Evolutionary conservation across 306 rosid species (phyloP).

Genomic region (Citrullus amarus): DNA sequence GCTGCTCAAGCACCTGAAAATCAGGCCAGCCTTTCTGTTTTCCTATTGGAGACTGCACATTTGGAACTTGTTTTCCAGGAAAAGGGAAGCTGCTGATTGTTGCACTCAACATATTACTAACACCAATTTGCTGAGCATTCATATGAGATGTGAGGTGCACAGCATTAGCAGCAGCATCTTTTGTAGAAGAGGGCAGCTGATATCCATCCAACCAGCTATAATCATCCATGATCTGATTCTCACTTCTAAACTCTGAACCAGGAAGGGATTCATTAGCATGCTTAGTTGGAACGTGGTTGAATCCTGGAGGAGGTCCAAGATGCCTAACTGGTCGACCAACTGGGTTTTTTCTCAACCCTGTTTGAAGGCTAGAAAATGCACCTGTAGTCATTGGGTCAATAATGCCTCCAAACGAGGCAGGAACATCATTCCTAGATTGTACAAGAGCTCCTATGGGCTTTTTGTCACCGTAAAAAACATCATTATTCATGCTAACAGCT

Average conservation of each 20-base stretch:
- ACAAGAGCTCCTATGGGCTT: slow-evolving; percentile 32
- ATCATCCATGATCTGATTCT: slow-evolving; percentile 63
- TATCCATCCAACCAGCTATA: slow-evolving; percentile 99
- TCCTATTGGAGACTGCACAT: slow-evolving; percentile 36
- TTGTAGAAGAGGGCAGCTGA: slow-evolving; percentile 55
- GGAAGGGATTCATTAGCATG: slow-evolving; percentile 32
- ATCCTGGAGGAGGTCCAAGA: slow-evolving; percentile 96
- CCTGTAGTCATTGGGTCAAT: slow-evolving; percentile 22
- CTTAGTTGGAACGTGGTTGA: slow-evolving; percentile 48
- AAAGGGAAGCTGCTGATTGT: slow-evolving; percentile 56
- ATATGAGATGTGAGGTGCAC: slow-evolving; percentile 26
- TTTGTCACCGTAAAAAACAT: slow-evolving; percentile 28
- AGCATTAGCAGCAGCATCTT: slow-evolving; percentile 32
- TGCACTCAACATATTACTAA: slow-evolving; percentile 38
- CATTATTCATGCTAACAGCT: slow-evolving; percentile 20
- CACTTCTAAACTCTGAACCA: slow-evolving; percentile 33
- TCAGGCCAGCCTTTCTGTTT: slow-evolving; percentile 68
- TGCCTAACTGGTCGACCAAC: slow-evolving; percentile 82
- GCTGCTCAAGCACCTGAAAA: slow-evolving; percentile 39
- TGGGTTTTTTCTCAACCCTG: slow-evolving; percentile 40
- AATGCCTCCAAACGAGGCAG: slow-evolving; percentile 28
- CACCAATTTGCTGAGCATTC: slow-evolving; percentile 29
- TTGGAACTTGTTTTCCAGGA: slow-evolving; percentile 75
- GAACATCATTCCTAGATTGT: slow-evolving; percentile 32
- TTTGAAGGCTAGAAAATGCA: slow-evolving; percentile 25